A percentile compares a stretch with the other conserved stretches of the same genome.
Conservation (phyloP, 2,329 filamentous ascomycete genomes). For the Colletotrichum sidae region DNA sequence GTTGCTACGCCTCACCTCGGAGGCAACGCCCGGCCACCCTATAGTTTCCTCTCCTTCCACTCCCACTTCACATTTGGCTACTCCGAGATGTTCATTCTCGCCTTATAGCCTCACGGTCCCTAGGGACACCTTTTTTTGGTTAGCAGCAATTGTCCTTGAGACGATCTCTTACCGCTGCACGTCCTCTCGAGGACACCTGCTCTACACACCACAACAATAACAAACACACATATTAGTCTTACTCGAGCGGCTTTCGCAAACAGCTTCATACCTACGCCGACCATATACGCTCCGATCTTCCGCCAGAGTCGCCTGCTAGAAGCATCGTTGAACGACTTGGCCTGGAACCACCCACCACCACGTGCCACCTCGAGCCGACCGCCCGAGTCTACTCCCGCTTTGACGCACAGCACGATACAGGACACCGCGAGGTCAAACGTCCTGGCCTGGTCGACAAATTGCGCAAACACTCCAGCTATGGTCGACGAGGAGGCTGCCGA, state of each 20-base stretch:
- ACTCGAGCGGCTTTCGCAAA: conserved; percentile 19
- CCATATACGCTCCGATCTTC: conserved; percentile 18
- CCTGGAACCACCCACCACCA: conserved; percentile 18
- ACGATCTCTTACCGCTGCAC: conserved; percentile 26
- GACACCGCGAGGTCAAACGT: conserved; percentile 54
- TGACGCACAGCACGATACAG: conserved; percentile 52
- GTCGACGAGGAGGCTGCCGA: conserved; percentile 77
- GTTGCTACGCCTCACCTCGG: conserved; percentile 29
- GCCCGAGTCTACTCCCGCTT: conserved; percentile 16
- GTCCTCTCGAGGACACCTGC: conserved; percentile 28
- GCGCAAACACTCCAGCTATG: conserved; percentile 55
- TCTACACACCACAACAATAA: conserved; percentile 9
- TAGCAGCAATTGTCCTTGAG: conserved; percentile 32
- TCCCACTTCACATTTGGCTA: conserved; percentile 16
- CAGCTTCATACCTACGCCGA: background rate
- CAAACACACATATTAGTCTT: background rate
- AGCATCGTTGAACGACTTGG: conserved; percentile 36
- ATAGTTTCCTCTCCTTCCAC: conserved; percentile 36
- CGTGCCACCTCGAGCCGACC: conserved; percentile 31
- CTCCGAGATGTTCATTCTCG: conserved; percentile 43
- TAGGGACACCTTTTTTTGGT: conserved; percentile 53
- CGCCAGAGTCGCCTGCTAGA: conserved; percentile 31
- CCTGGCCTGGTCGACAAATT: conserved; percentile 58
- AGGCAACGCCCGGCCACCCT: conserved; percentile 35
- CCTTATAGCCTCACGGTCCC: conserved; percentile 56